A percentile compares a stretch with the other conserved stretches of the same genome.
phyloP scores from a whole-genome alignment of 164 flowering plant species.

The Sedum album region DNA sequence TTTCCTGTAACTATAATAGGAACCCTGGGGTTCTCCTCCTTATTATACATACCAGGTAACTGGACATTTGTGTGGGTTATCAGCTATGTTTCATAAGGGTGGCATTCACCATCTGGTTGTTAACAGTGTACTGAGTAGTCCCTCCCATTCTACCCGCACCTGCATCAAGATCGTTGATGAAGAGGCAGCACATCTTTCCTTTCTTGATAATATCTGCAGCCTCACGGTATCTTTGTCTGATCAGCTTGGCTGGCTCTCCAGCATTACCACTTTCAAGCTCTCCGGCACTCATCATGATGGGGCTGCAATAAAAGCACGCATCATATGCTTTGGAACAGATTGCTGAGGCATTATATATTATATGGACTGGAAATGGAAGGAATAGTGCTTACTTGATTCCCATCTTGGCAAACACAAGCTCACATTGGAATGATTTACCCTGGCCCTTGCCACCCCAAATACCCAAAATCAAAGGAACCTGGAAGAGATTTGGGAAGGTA shows the following conservation, averaged over 20 bases:
- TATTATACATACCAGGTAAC: conserved; percentile 45
- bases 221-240: conserved; percentile 43
- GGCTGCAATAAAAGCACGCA: conserved; percentile 19
- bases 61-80: conserved; percentile 47
- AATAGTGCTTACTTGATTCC: conserved; percentile 15
- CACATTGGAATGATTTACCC: conserved; percentile 37
- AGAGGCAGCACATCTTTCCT: conserved; percentile 41
- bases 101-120: conserved; percentile 48
- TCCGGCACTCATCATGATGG: conserved; percentile 47
- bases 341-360: not conserved
- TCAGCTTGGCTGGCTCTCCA: conserved; percentile 42
- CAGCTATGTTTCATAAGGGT: conserved; percentile 47
- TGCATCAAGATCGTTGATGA: conserved; percentile 49
- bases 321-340: not conserved
- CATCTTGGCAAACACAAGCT: conserved; percentile 24
- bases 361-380: not conserved
- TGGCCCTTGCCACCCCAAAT: conserved; percentile 38
- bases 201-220: conserved; percentile 41
- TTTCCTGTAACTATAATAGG: conserved; percentile 43
- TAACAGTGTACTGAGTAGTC: conserved; percentile 42
- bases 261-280: conserved; percentile 51
- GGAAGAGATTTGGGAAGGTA: not conserved
- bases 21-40: conserved; percentile 42
- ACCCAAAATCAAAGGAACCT: conserved; percentile 32
- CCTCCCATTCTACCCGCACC: conserved; percentile 40